Conservation (phyloP, 768 basidiomycete species). For the Pisolithus albus region DNA sequence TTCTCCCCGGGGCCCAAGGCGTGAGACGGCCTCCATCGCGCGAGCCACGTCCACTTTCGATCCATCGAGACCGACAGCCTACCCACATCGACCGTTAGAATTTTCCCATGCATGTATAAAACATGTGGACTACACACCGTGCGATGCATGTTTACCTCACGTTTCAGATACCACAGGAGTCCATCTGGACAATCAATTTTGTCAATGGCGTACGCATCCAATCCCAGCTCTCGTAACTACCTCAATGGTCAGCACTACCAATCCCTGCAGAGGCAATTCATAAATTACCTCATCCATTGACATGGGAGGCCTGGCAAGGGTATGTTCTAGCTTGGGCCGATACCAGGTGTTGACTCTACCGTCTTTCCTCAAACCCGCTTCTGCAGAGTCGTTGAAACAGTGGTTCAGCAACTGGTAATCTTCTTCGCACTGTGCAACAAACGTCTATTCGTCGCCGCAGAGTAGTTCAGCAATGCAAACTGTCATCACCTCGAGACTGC, state of each 20-base stretch:
- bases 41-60: constrained; percentile 42
- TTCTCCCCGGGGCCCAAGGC: constrained; percentile 33
- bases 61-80: constrained; percentile 59
- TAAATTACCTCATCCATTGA: constrained; percentile 47
- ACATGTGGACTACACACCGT: constrained; percentile 43
- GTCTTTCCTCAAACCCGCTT: constrained; percentile 45
- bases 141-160: constrained; percentile 60
- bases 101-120: neutral
- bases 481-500: neutral
- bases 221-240: constrained; percentile 55
- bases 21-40: constrained; percentile 57
- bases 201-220: constrained; percentile 82
- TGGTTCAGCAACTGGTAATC: constrained; percentile 71
- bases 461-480: neutral
- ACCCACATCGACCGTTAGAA: too few species aligned
- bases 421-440: constrained; percentile 77
- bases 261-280: neutral
- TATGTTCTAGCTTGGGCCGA: constrained; percentile 36
- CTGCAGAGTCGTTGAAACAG: constrained; percentile 55
- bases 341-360: constrained; percentile 62
- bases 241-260: constrained; percentile 3
- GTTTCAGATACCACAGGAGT: constrained; percentile 63
- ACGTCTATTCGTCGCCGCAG: constrained; percentile 44
- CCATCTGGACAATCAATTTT: constrained; percentile 72
- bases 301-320: constrained; percentile 48